Evolutionary conservation across 768 basidiomycete genomes (phyloP).

Genomic region (Pleurotus citrinopileatus): DNA sequence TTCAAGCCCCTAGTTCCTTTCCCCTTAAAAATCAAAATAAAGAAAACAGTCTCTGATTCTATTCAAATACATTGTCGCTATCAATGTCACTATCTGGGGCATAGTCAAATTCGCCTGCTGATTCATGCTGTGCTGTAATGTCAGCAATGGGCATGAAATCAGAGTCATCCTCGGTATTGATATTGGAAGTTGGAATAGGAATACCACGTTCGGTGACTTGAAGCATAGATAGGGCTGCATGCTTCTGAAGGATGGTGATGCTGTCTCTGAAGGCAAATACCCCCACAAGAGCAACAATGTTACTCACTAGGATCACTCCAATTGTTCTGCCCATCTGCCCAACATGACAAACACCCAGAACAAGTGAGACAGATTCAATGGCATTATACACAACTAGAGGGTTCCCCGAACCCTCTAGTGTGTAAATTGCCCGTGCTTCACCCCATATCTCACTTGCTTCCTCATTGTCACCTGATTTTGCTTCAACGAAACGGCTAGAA

Average conservation of each 20-base stretch:
- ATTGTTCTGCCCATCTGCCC: conserved; percentile 3
- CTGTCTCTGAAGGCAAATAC: conserved; percentile 10
- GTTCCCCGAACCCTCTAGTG: not conserved
- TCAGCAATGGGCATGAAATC: no score
- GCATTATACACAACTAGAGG: conserved; percentile 10
- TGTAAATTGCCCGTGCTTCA: conserved; percentile 18
- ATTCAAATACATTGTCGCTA: no score
- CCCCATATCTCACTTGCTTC: conserved; percentile 11
- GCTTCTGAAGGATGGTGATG: conserved; percentile 16
- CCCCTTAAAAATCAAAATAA: no score
- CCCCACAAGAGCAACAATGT: conserved; percentile 10
- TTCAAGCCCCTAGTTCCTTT: no score
- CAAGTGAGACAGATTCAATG: not conserved
- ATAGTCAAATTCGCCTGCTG: not conserved
- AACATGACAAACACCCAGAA: conserved; percentile 7
- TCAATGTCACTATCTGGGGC: no score
- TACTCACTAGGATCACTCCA: not conserved
- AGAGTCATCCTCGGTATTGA: not conserved
- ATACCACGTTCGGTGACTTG: not conserved
- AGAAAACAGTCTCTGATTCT: no score
- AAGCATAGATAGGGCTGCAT: conserved; percentile 14
- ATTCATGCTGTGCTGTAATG: not conserved
- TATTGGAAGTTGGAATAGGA: not conserved
- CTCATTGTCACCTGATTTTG: no score
- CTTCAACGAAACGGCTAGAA: conserved; percentile 12